These are phyloP conservation scores for Irpex lacteus DNA, from an alignment of 1,284 basidiomycete species.

Conservation along the genomic window DNA sequence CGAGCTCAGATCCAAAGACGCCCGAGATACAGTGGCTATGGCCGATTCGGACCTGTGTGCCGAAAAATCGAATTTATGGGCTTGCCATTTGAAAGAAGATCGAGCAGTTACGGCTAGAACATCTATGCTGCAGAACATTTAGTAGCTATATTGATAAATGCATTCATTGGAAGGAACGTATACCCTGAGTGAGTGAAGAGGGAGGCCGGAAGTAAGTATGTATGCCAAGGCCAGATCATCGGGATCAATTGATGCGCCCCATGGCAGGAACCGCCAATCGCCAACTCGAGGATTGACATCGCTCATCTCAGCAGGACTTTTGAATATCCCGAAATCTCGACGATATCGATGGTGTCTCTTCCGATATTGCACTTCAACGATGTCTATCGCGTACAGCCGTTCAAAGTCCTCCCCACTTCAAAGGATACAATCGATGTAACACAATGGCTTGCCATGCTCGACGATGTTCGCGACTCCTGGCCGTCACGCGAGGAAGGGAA, in stretches of 20 bases:
- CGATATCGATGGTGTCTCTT: slow-evolving; percentile 28
- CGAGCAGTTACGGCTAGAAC: too few species aligned
- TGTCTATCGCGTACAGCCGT: slow-evolving; percentile 72
- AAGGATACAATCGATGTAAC: slow-evolving; percentile 71
- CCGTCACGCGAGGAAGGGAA: slow-evolving; percentile 42
- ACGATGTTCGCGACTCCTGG: slow-evolving; percentile 58
- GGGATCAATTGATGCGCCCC: background rate
- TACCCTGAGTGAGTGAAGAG: background rate
- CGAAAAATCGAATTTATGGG: background rate
- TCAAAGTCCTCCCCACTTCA: slow-evolving; percentile 53
- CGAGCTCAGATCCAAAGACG: background rate
- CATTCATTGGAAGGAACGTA: too few species aligned
- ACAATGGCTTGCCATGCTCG: slow-evolving; percentile 65
- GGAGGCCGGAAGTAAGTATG: background rate
- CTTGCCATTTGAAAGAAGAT: background rate
- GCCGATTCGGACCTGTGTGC: background rate
- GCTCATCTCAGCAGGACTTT: too few species aligned
- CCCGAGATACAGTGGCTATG: background rate
- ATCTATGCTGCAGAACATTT: too few species aligned
- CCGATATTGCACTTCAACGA: slow-evolving; percentile 69
- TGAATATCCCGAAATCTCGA: background rate
- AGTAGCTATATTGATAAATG: too few species aligned
- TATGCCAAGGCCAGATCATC: background rate
- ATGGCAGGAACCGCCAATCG: too few species aligned
- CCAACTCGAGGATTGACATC: too few species aligned